Base-by-base conservation (phyloP, 805 yeast species). In the Candida arabinofermentans region DNA sequence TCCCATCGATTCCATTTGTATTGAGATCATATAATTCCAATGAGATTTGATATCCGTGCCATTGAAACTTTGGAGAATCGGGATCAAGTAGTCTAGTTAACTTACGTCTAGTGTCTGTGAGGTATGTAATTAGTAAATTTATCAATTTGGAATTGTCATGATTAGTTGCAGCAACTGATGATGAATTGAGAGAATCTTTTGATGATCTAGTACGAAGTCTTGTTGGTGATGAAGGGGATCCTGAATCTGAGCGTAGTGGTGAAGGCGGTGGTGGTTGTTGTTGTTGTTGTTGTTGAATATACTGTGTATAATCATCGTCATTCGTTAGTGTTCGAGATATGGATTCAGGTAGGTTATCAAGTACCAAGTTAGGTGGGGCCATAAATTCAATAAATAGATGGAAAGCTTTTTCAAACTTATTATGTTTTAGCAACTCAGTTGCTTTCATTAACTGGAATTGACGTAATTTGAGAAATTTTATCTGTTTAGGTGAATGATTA, bases 291-390 rank as follows among this genome's bases (percentile, higher is more conserved):
- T 17, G 32, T 14, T 17, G 32, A 5, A 29, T 29, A 16, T 29
- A 29, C 6, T 17, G 32, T 29, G 32, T 16, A 9, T n/a, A 16
- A 3, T 24, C 21, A 22, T 45, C 42, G 21, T 33, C 40, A n/a
- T 41, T 37, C n/a, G n/a, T n/a, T 17, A 53, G 22, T 5, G 51
- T n/a, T 3, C 23, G 19, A 2, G 43, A 37, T 8, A 62, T 22
- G 2, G 40, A 24, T 3, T 31, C 24, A 1, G 86, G 84, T 39
- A 73, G 70, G 22, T 75, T 57, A 3, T 58, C 47, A 2, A 81
- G 62, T 0, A 82, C 75, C 4, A 64, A 53, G 27, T 72, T 68
- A 0, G 88, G 88, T 1, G 83, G 74, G 0, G 87, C 85, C 54
- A 80, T 62, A 40, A 67, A 78, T 21, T 73, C 73, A 5, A 71